Evolutionary conservation across 352 stramenopile genomes (phyloP), one percentile per base, ranked within the genome.

Genomic region (Pythium folliculosum): DNA sequence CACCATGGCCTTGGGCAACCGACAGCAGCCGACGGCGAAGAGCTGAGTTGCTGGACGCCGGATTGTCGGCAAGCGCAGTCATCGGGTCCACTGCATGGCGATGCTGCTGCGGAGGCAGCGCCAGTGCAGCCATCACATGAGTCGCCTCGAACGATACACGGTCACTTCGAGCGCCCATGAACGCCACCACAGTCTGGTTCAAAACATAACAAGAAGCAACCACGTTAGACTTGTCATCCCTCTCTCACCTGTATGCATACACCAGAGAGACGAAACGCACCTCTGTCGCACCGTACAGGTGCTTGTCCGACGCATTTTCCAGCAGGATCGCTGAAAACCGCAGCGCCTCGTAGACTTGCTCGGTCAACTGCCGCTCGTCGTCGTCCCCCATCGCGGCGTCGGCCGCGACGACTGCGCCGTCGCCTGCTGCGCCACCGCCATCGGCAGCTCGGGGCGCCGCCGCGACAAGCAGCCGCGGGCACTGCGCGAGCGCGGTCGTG

Each of bases 251-350:
- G 5, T 32, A 32, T 32, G 27, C 27, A 32, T 32, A 32, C 27
- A 32, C 27, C 27, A 32, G 27, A 32, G 2, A 32, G 27, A 32
- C 27, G 27, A 47, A 58, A 30, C 14, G 21, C 53, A 86, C 69
- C 63, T 92, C 82, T 16, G 78, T 58, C 5, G 83, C 90, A 61
- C 77, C 75, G 64, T 88, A 96, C 25, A 84, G 60, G 27, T 88
- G 80, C 66, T 96, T 96, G 69, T 92, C 91, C 7, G 77, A 75
- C 2, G 88, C 75, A 60, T 96, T 96, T 38, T 94, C 85, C 40
- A 94, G 77, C 48, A 96, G 60, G 44, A 91, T 81, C 16, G 82
- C 83, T 5, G 75, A 81, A 61, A 94, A 93, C 4, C 86, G 86
- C 65, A 96, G 62, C 22, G 87, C 72, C 61, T 95, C 80, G 63